These are phyloP conservation scores for Blastocystis sp. DNA, from an alignment of 352 stramenopile species.

Conservation along the genomic window DNA sequence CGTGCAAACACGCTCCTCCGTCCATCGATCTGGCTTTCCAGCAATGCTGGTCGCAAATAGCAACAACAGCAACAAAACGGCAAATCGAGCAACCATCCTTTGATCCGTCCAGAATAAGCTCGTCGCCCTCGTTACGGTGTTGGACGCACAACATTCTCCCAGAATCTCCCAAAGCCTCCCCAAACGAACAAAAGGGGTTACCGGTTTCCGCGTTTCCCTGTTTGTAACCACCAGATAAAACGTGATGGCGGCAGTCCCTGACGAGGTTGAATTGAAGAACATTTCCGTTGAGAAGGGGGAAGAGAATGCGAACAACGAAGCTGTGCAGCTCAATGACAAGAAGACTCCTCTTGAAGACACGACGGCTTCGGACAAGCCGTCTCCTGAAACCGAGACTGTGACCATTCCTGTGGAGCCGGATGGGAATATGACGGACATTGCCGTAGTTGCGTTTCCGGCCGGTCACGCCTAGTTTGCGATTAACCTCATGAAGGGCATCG, in stretches of 20 bases:
- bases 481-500: conserved; percentile 69
- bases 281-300: neutral
- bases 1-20: neutral
- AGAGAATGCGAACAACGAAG: conserved; percentile 13
- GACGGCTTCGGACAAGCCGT: neutral
- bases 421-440: conserved; percentile 18
- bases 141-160: too few species aligned
- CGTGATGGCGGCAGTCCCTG: neutral
- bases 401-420: neutral
- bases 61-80: neutral
- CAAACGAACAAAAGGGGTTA: neutral
- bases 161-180: too few species aligned
- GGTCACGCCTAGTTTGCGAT: conserved; percentile 48
- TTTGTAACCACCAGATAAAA: conserved; percentile 2
- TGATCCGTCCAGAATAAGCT: neutral
- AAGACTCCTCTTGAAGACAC: conserved; percentile 7
- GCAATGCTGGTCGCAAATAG: neutral
- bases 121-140: too few species aligned
- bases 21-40: neutral
- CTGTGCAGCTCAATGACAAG: neutral
- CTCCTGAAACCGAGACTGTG: neutral
- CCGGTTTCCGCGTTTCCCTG: neutral
- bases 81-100: neutral
- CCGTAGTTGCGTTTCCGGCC: neutral
- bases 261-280: conserved; percentile 47